Evolutionary conservation across 2,329 filamentous ascomycete genomes (phyloP).

Genomic region (Mycosphaerella sp.): DNA sequence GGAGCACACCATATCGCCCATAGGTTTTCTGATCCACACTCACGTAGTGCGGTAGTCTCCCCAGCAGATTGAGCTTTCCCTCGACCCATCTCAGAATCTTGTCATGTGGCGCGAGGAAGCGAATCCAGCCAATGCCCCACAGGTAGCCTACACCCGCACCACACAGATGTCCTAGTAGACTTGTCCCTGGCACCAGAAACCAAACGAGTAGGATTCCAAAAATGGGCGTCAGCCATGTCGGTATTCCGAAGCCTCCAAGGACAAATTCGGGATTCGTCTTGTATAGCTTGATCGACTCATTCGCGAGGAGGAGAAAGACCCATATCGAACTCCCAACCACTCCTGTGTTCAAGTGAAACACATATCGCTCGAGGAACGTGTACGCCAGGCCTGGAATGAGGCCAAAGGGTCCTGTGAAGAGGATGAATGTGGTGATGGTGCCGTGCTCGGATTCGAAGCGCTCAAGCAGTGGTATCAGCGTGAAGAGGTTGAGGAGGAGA

Average conservation of each 20-base stretch:
- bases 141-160: conserved; percentile 79
- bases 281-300: conserved; percentile 81
- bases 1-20: conserved; percentile 83
- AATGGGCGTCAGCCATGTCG: conserved; percentile 89
- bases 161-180: conserved; percentile 78
- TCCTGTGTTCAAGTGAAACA: conserved; percentile 64
- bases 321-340: conserved; percentile 85
- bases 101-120: conserved; percentile 83
- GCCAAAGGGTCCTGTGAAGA: conserved; percentile 68
- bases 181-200: conserved; percentile 72
- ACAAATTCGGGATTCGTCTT: conserved; percentile 71
- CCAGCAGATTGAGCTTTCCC: conserved; percentile 76
- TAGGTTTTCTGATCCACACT: conserved; percentile 95
- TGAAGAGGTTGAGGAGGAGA: conserved; percentile 68
- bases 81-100: conserved; percentile 83
- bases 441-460: conserved; percentile 90
- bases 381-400: conserved; percentile 73
- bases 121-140: conserved; percentile 82
- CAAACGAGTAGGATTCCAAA: conserved; percentile 66
- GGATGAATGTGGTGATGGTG: conserved; percentile 74
- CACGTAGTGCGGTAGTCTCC: conserved; percentile 81
- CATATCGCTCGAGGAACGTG: conserved; percentile 65
- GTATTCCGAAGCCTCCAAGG: conserved; percentile 62
- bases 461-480: conserved; percentile 81
- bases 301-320: conserved; percentile 80